Conservation (phyloP, 331 rosid genomes). For the Pyrus hybrid region DNA sequence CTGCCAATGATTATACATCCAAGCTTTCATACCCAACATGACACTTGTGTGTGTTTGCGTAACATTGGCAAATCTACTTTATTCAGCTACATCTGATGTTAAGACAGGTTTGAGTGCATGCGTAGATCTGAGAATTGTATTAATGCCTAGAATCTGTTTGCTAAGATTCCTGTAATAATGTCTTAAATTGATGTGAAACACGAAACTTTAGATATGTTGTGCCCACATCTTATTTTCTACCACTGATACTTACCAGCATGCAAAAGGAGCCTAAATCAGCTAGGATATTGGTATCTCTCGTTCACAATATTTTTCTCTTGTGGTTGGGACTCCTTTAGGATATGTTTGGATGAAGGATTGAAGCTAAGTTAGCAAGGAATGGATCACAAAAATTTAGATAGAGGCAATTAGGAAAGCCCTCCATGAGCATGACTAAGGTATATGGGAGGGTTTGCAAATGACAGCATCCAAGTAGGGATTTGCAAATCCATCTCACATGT, state of each 20-base stretch:
- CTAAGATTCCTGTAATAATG: background rate
- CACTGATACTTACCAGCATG: background rate
- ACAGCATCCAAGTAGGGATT: too few species aligned
- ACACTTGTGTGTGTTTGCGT: background rate
- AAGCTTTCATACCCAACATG: background rate
- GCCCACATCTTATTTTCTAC: background rate
- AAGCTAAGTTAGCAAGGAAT: too few species aligned
- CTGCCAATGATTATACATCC: background rate
- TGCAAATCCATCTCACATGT: too few species aligned
- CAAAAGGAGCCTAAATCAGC: background rate
- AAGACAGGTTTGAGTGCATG: background rate
- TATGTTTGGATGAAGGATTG: too few species aligned
- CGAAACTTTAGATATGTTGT: background rate
- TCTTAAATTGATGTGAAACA: background rate
- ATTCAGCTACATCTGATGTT: background rate
- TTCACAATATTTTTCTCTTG: background rate
- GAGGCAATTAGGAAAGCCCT: too few species aligned
- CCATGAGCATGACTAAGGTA: too few species aligned
- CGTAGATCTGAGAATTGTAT: background rate
- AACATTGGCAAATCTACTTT: background rate
- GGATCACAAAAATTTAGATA: too few species aligned
- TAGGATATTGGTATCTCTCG: background rate
- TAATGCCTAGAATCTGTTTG: background rate
- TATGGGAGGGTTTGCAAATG: too few species aligned
- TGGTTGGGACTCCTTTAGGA: background rate